Evolutionary conservation across 371 early-diverging fungal species (phyloP).

Genomic region (Mortierella sp.): DNA sequence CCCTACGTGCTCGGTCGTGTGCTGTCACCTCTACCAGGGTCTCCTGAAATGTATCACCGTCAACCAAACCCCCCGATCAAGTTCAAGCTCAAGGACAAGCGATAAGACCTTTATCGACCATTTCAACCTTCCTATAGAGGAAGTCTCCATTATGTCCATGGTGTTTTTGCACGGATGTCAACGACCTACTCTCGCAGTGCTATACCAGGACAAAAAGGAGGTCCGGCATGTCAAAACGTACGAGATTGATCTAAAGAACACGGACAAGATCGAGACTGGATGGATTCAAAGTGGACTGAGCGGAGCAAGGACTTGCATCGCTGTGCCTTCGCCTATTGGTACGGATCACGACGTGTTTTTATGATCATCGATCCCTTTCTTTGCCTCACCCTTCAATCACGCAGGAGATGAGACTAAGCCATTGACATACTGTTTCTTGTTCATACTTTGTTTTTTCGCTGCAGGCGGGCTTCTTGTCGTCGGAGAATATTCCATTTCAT

Average conservation of each 20-base stretch:
- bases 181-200: conserved; percentile 73
- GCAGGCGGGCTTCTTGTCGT: conserved; percentile 75
- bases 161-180: conserved; percentile 68
- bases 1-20: conserved; percentile 31
- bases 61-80: conserved; percentile 16
- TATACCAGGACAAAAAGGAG: conserved; percentile 80
- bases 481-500: conserved; percentile 76
- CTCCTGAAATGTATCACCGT: conserved; percentile 30
- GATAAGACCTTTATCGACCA: conserved; percentile 48
- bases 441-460: neutral
- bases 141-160: conserved; percentile 76
- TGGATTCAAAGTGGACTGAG: conserved; percentile 62
- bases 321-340: conserved; percentile 65
- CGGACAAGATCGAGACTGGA: conserved; percentile 62
- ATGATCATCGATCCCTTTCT: too few species aligned
- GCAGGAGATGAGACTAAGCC: too few species aligned
- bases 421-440: too few species aligned
- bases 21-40: conserved; percentile 42
- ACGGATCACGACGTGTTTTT: neutral
- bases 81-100: conserved; percentile 9
- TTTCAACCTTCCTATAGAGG: conserved; percentile 67
- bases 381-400: too few species aligned
- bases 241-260: conserved; percentile 59
- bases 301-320: conserved; percentile 67
- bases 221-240: conserved; percentile 76